phyloP scores from a whole-genome alignment of 371 early-diverging fungal species.

The Zychaea mexicana region DNA sequence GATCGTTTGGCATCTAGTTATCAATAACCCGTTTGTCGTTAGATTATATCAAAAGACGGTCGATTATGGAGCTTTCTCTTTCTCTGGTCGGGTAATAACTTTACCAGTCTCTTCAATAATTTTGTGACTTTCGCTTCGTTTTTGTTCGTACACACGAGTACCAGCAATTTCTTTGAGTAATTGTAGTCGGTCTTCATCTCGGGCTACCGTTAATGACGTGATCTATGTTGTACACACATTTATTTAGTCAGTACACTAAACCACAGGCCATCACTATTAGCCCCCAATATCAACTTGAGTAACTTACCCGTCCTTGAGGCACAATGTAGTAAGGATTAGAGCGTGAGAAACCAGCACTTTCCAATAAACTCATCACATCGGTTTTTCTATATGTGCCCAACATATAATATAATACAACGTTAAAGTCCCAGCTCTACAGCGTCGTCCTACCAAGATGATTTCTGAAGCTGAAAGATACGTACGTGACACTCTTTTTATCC shows the following conservation, averaged over 20 bases:
- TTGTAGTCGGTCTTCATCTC: conserved; percentile 88
- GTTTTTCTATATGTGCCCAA: conserved; percentile 85
- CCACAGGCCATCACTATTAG: background rate
- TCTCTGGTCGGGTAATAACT: background rate
- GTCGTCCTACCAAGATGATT: no score
- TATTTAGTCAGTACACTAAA: background rate
- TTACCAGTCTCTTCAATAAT: conserved; percentile 93
- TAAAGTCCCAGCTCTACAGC: no score
- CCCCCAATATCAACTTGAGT: no score
- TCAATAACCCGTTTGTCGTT: background rate
- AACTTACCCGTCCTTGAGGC: conserved; percentile 95
- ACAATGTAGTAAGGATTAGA: conserved; percentile 99
- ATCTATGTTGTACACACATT: conserved; percentile 66
- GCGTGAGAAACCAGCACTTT: conserved; percentile 97
- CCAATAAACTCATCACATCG: conserved; percentile 94
- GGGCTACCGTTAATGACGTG: conserved; percentile 91
- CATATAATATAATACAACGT: no score
- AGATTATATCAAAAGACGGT: no score
- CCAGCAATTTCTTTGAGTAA: conserved; percentile 99
- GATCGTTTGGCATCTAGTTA: conserved; percentile 74
- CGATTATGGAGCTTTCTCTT: no score
- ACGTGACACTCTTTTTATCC: conserved; percentile 88
- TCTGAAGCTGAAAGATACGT: no score
- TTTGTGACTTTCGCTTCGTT: conserved; percentile 88
- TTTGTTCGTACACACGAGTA: conserved; percentile 95